Evolutionary conservation across 768 basidiomycete genomes (phyloP).

Genomic region (Lactifluus volemus): DNA sequence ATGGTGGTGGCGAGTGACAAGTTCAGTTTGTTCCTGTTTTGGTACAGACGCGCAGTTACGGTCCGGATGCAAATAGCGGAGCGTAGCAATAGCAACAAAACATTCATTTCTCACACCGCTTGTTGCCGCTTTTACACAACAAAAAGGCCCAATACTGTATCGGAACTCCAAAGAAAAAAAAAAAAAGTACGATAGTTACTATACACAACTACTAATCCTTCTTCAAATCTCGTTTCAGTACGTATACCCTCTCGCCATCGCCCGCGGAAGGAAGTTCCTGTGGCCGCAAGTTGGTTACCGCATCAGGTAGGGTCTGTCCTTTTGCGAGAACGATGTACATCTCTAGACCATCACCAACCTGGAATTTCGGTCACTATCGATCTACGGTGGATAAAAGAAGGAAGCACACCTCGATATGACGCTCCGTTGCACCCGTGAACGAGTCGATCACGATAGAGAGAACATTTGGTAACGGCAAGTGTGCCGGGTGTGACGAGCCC

Average conservation of each 20-base stretch:
- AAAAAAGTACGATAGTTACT: constrained; percentile 10
- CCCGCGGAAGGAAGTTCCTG: constrained; percentile 54
- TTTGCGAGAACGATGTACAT: constrained; percentile 79
- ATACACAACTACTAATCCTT: constrained; percentile 51
- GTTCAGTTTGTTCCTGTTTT: constrained; percentile 19
- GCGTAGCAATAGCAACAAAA: background rate
- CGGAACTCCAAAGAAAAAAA: background rate
- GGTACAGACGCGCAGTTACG: background rate
- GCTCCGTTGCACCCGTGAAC: constrained; percentile 94
- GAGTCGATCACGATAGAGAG: constrained; percentile 88
- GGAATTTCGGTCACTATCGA: background rate
- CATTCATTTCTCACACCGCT: too few species aligned
- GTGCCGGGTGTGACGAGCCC: constrained; percentile 65
- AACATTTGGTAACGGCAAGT: constrained; percentile 75
- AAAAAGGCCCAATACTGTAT: too few species aligned
- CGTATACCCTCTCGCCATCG: constrained; percentile 69
- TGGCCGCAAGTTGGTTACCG: constrained; percentile 45
- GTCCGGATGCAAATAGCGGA: background rate
- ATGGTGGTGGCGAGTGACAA: background rate
- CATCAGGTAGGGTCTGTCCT: constrained; percentile 49
- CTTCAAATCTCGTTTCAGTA: constrained; percentile 72
- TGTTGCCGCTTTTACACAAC: background rate
- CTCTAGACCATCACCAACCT: constrained; percentile 95
- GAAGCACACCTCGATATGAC: constrained; percentile 83
- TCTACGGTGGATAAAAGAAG: background rate